Conservation (phyloP, 495 filamentous ascomycete species). For the Cercophora scortea region DNA sequence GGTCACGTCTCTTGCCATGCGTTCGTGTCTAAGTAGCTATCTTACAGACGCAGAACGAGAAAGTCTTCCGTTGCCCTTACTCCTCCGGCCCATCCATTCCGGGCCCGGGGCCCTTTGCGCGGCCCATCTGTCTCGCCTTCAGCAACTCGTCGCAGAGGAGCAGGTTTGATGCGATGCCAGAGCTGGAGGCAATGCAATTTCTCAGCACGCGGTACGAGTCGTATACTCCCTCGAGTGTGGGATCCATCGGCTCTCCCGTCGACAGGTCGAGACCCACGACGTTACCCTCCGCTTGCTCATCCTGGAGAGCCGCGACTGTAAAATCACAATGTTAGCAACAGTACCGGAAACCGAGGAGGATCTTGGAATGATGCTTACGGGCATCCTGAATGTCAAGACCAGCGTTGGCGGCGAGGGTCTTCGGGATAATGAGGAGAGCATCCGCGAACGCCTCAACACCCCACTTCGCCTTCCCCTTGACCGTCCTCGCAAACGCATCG, state of each 20-base stretch:
- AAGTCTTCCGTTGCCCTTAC: conserved; percentile 13
- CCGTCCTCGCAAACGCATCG: conserved; percentile 71
- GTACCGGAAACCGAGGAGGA: not conserved
- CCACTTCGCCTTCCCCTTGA: conserved; percentile 96
- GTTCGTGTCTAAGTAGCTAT: conserved; percentile 17
- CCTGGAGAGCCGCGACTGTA: conserved; percentile 72
- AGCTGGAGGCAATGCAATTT: conserved; percentile 87
- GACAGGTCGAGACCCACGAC: conserved; percentile 77
- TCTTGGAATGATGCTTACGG: conserved; percentile 43
- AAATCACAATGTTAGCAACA: not conserved
- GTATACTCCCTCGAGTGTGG: conserved; percentile 85
- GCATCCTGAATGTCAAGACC: conserved; percentile 95
- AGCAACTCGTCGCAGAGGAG: conserved; percentile 94
- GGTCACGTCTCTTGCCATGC: not conserved
- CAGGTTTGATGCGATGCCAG: conserved; percentile 91
- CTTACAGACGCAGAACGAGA: conserved; percentile 16
- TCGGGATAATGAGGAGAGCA: conserved; percentile 87
- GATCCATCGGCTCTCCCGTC: conserved; percentile 91
- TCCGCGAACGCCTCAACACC: conserved; percentile 93
- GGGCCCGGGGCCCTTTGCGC: conserved; percentile 41
- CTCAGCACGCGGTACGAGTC: conserved; percentile 93
- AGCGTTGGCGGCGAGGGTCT: conserved; percentile 92
- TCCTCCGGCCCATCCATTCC: conserved; percentile 46
- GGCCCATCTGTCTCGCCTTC: conserved; percentile 91
- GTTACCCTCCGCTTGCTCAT: conserved; percentile 79